Evolutionary conservation across 345 rosid species (phyloP).

Genomic region (Excoecaria cochinchinensis): DNA sequence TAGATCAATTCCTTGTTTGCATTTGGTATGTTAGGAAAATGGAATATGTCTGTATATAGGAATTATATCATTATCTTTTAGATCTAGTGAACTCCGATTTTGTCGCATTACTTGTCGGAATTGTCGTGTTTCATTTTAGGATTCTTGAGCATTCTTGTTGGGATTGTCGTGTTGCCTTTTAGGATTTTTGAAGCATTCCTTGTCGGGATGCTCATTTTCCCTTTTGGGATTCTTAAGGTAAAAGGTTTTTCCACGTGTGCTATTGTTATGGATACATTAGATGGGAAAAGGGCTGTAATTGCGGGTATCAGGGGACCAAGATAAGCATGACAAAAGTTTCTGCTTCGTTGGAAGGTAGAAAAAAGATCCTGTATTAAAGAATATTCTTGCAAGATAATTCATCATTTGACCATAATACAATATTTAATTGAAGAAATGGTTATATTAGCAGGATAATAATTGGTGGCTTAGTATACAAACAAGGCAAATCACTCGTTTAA

Average conservation of each 20-base stretch:
- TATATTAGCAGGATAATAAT: background rate
- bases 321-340: background rate
- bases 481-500: background rate
- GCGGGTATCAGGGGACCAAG: background rate
- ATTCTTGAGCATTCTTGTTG: background rate
- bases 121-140: background rate
- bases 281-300: background rate
- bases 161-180: background rate
- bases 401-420: background rate
- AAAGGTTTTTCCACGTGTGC: background rate
- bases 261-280: background rate
- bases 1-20: conserved; percentile 1
- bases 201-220: conserved; percentile 1
- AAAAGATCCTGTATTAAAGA: background rate
- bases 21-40: background rate
- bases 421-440: background rate
- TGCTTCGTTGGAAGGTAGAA: background rate
- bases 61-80: background rate
- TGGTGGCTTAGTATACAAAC: background rate
- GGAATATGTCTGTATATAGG: background rate
- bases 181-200: background rate
- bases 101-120: background rate
- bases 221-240: background rate
- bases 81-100: background rate
- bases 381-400: background rate